Conservation (phyloP, 352 stramenopile genomes). For the Ophiocytium majus region DNA sequence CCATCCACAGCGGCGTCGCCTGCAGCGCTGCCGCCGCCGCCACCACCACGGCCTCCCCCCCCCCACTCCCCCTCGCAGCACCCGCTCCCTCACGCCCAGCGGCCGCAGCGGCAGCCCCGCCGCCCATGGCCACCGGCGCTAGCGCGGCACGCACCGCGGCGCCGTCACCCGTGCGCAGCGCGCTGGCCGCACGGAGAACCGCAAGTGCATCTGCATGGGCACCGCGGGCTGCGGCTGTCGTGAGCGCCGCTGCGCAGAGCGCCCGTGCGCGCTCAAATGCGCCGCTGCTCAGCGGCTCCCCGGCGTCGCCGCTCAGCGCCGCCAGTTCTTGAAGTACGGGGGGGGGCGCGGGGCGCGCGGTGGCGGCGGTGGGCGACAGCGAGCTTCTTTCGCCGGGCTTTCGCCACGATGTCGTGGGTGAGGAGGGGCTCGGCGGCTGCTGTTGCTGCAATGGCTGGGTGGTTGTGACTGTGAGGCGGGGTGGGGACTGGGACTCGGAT, state of each 20-base stretch:
- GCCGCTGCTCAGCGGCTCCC: background rate
- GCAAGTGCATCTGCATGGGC: background rate
- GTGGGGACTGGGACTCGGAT: background rate
- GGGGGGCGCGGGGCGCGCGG: too few relatives aligned
- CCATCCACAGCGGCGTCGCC: background rate
- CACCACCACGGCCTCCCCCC: too few relatives aligned
- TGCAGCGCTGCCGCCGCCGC: background rate
- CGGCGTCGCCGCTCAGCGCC: too few relatives aligned
- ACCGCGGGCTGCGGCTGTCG: too few relatives aligned
- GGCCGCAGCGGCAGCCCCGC: too few relatives aligned
- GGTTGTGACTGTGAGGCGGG: too few relatives aligned
- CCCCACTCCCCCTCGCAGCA: too few relatives aligned
- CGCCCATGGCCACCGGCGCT: background rate
- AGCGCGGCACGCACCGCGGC: background rate
- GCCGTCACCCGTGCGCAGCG: background rate
- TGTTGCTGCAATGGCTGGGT: too few relatives aligned
- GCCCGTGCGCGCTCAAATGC: background rate
- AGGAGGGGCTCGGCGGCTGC: background rate
- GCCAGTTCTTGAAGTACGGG: background rate
- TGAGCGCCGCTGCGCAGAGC: background rate
- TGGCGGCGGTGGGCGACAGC: background rate
- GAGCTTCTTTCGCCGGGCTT: too few relatives aligned
- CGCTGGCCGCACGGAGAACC: background rate
- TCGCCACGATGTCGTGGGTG: background rate
- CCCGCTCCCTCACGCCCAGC: too few relatives aligned